Conservation (phyloP, 441 rosid species). For the Biscutella laevigata region DNA sequence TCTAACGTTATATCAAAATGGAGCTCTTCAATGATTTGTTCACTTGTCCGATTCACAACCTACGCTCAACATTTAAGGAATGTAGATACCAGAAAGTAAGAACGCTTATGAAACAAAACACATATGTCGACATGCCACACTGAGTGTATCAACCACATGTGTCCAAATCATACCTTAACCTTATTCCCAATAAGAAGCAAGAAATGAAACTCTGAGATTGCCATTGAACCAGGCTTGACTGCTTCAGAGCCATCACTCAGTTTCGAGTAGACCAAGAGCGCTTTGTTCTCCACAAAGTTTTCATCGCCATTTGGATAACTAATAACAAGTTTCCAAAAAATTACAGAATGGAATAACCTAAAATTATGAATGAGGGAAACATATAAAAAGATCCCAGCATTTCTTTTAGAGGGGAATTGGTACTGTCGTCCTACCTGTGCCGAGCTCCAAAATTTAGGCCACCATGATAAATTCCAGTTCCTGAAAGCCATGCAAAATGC, state of each 20-base stretch:
- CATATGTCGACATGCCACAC: conserved; percentile 8
- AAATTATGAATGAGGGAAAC: conserved; percentile 4
- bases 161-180: conserved; percentile 75
- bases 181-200: conserved; percentile 90
- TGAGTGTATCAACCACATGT: conserved; percentile 7
- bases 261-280: conserved; percentile 76
- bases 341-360: conserved; percentile 14
- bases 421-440: conserved; percentile 52
- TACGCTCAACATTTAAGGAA: conserved; percentile 27
- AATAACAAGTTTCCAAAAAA: conserved; percentile 24
- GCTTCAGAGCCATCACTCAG: conserved; percentile 63
- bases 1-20: conserved; percentile 89
- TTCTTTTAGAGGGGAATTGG: conserved; percentile 12
- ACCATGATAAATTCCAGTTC: conserved; percentile 98
- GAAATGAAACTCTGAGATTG: conserved; percentile 94
- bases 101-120: conserved; percentile 8
- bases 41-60: conserved; percentile 97
- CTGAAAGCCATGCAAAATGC: conserved; percentile 99
- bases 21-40: conserved; percentile 92
- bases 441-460: conserved; percentile 96
- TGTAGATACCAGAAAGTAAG: conserved; percentile 8
- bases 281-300: conserved; percentile 97
- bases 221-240: conserved; percentile 80
- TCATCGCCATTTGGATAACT: conserved; percentile 90
- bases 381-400: conserved; percentile 14